These are phyloP conservation scores for Pyrus pyrifolia DNA, from an alignment of 306 rosid species.

Conservation along the genomic window DNA sequence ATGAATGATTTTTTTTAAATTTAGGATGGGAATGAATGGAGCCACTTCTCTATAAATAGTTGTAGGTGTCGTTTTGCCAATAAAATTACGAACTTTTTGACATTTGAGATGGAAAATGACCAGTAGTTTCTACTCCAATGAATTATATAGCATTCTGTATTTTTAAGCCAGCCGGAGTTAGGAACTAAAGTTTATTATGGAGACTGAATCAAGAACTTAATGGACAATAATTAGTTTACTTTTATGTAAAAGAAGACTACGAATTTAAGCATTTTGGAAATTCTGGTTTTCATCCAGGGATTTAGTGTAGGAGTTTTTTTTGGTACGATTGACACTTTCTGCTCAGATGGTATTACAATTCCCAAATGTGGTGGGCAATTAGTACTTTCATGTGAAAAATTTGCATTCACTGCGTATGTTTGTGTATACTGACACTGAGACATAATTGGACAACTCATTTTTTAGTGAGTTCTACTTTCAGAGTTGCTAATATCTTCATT, in stretches of 20 bases:
- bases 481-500: slow-evolving; percentile 19
- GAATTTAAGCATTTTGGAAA: not conserved
- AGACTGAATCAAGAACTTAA: not conserved
- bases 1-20: not conserved
- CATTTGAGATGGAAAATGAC: not conserved
- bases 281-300: not conserved
- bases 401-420: not conserved
- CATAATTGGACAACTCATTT: slow-evolving; percentile 3
- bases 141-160: not conserved
- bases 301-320: not conserved
- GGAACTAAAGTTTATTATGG: not conserved
- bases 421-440: not conserved
- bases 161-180: not conserved
- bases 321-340: not conserved
- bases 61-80: not conserved
- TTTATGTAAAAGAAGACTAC: not conserved
- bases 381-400: too few relatives aligned
- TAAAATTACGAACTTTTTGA: not conserved
- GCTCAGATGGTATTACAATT: not conserved
- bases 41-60: not conserved
- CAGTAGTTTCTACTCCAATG: not conserved
- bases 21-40: not conserved
- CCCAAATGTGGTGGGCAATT: not conserved
- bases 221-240: not conserved
- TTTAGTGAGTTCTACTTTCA: not conserved